phyloP scores from a whole-genome alignment of 2,329 filamentous ascomycete genomes.

The Cyclaneusma minus region DNA sequence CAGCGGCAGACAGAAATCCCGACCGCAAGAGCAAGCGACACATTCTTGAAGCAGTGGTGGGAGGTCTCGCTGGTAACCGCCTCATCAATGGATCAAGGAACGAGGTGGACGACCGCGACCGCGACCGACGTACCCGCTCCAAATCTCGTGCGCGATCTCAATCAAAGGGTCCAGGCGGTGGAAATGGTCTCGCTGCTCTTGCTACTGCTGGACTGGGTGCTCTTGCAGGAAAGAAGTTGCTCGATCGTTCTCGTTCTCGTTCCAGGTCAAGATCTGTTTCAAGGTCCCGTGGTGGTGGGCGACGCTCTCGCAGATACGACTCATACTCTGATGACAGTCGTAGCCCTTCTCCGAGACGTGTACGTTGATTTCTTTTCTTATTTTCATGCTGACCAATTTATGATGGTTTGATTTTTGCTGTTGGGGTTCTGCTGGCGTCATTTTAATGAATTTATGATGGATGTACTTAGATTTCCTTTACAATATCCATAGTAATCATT shows the following conservation, averaged over 20 bases:
- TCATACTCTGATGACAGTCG: conserved; percentile 17
- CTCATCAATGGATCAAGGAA: conserved; percentile 66
- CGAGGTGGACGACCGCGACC: conserved; percentile 41
- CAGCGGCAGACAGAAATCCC: conserved; percentile 49
- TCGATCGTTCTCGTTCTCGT: conserved; percentile 29
- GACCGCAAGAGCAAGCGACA: conserved; percentile 67
- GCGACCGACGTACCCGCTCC: conserved; percentile 50
- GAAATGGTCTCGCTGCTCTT: conserved; percentile 39
- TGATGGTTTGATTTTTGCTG: too few relatives aligned
- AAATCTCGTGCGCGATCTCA: conserved; percentile 48
- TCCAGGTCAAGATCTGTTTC: conserved; percentile 31
- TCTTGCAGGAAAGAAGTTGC: conserved; percentile 44
- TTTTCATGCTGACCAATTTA: too few relatives aligned
- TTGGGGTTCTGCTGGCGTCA: too few relatives aligned
- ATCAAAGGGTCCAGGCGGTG: conserved; percentile 23
- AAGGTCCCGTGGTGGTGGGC: conserved; percentile 14
- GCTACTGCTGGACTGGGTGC: conserved; percentile 47
- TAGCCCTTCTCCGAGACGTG: conserved; percentile 14
- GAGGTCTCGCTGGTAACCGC: conserved; percentile 74
- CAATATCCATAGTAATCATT: too few relatives aligned
- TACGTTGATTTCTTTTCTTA: too few relatives aligned
- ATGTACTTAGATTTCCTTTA: too few relatives aligned
- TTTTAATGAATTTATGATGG: too few relatives aligned
- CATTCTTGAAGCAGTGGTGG: conserved; percentile 73
- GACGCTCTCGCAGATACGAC: conserved; percentile 13